Evolutionary conservation across 2,329 filamentous ascomycete genomes (phyloP), one percentile per base, ranked within the genome.

Genomic region (Colletotrichum godetiae): DNA sequence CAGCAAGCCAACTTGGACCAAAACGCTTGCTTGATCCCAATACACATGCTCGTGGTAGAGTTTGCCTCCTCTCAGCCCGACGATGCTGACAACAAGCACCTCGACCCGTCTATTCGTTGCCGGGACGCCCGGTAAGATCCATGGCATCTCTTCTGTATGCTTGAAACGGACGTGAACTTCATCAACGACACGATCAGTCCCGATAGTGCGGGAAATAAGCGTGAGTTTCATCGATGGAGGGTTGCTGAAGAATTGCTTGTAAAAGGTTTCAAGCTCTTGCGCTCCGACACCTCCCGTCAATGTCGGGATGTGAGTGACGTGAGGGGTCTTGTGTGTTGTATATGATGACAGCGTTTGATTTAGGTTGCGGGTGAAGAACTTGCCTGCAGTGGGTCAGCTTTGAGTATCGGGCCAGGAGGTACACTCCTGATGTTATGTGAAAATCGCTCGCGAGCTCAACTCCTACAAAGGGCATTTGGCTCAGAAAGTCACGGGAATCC

Each of bases 271-370:
- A 1, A 94, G 84, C 10, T 86, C 84, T 4, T 85, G 84, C 42
- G 89, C 84, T 0, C 92, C 92, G 24, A 92, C 87, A 1, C 90
- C 92, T 8, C 92, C 92, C 0, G 88, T 89, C 37, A 90, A 76
- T 0, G 92, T 94, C 0, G 92, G 91, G 29, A 93, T 85, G 79
- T 93, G 88, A 59, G 93, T 93, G 13, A 93, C 91, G 74, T 93
- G 92, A 0, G 92, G 92, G 65, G 89, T 86, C 65, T 89, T 86
- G 57, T 92, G 88, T 80, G 92, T 90, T 0, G 84, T 85, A 74
- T 82, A 86, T 0, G 91, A 92, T 0, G 86, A 86, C 88, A 94
- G 90, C 0, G 90, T 92, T 67, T 88, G 86, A 13, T 86, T 86
- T 0, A 92, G 87, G 13, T 89, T 87, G 8, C 88, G 86, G 4